Percentiles rank a stretch among this genome's conserved stretches.
Conservation (phyloP, 2,329 filamentous ascomycete genomes). For the Penicillium oxalicum region DNA sequence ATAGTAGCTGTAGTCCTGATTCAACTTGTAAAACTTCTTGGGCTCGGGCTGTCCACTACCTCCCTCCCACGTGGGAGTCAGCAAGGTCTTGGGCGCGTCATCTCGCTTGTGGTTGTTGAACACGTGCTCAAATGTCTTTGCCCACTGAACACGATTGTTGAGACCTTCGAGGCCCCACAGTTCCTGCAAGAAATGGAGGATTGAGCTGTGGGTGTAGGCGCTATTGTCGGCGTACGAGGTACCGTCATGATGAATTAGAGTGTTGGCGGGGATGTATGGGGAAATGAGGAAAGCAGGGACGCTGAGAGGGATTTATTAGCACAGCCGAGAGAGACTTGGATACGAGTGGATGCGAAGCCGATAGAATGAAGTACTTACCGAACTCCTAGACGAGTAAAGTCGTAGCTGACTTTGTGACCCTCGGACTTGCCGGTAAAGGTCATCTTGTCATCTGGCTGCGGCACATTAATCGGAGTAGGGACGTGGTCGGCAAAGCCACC, state of each 20-base stretch:
- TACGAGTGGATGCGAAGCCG: too few relatives aligned
- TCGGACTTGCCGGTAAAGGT: conserved; percentile 28
- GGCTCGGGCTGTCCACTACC: conserved; percentile 30
- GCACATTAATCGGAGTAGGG: conserved; percentile 33
- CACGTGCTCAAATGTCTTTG: conserved; percentile 37
- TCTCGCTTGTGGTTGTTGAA: conserved; percentile 21
- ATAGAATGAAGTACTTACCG: conserved; percentile 15
- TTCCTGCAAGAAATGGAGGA: conserved; percentile 39
- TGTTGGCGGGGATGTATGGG: conserved; percentile 28
- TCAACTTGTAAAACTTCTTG: conserved; percentile 27
- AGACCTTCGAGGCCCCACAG: conserved; percentile 37
- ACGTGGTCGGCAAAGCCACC: conserved; percentile 40
- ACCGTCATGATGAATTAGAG: conserved; percentile 35
- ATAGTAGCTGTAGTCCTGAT: conserved; percentile 29
- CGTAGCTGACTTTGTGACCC: conserved; percentile 30
- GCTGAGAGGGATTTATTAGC: conserved; percentile 8
- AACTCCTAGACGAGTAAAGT: conserved; percentile 37
- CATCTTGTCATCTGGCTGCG: conserved; percentile 29
- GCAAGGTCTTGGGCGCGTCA: conserved; percentile 26
- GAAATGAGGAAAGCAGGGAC: conserved; percentile 36
- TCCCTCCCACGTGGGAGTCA: conserved; percentile 33
- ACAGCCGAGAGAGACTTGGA: too few relatives aligned
- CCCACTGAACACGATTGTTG: conserved; percentile 40
- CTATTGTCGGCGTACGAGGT: conserved; percentile 33
- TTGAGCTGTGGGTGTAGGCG: conserved; percentile 37